Conservation (phyloP, 1,284 basidiomycete genomes). For the Naganishia sp. region DNA sequence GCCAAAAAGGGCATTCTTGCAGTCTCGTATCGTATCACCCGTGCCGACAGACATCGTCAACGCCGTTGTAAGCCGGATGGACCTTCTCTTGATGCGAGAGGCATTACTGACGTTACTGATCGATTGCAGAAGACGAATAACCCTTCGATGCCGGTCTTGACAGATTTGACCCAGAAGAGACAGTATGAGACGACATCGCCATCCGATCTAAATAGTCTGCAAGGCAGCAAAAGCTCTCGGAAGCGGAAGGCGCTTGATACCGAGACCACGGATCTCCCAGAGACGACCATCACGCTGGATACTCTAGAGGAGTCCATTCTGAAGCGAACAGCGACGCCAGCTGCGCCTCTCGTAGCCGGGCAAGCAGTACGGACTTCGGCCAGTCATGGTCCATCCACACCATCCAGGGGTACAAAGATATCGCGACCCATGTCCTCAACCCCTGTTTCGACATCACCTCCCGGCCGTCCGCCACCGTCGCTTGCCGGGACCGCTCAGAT, state of each 20-base stretch:
- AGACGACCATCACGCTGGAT: slow-evolving; percentile 1
- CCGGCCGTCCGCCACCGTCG: too few relatives aligned
- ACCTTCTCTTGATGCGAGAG: background rate
- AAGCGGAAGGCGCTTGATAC: background rate
- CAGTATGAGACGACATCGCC: background rate
- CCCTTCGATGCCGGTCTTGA: background rate
- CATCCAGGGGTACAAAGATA: too few relatives aligned
- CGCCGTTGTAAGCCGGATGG: background rate
- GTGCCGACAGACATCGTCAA: slow-evolving; percentile 8
- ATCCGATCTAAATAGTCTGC: background rate
- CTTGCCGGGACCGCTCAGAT: too few relatives aligned
- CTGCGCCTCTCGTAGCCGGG: too few relatives aligned
- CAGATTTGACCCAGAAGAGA: background rate
- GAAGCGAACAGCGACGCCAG: background rate
- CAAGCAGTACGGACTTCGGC: too few relatives aligned
- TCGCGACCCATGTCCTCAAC: too few relatives aligned
- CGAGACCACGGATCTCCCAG: background rate
- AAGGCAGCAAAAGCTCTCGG: background rate
- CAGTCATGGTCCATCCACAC: too few relatives aligned
- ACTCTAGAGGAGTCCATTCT: background rate
- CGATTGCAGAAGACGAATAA: background rate
- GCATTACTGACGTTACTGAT: background rate
- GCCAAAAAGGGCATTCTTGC: slow-evolving; percentile 13
- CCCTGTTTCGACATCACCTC: too few relatives aligned
- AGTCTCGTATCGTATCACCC: slow-evolving; percentile 2